Conservation (phyloP, 768 basidiomycete genomes). For the Agrocybe praecox region DNA sequence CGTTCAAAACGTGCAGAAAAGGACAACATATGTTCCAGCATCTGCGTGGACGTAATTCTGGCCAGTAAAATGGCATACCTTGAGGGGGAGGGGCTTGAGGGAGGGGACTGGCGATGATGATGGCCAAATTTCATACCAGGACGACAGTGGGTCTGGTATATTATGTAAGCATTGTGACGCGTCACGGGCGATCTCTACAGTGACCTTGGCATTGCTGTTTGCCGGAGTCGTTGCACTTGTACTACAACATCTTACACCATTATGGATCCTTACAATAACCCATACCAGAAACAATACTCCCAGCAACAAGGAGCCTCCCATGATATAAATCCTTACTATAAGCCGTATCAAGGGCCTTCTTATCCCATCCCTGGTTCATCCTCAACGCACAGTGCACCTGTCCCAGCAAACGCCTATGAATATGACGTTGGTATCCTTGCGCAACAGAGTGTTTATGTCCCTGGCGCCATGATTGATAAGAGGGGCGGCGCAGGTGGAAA, state of each 20-base stretch:
- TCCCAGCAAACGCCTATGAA: slow-evolving; percentile 89
- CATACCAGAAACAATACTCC: slow-evolving; percentile 52
- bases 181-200: neutral
- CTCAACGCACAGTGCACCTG: slow-evolving; percentile 72
- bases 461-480: slow-evolving; percentile 89
- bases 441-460: slow-evolving; percentile 91
- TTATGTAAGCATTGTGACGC: slow-evolving; percentile 29
- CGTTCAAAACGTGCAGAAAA: slow-evolving; percentile 4
- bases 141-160: neutral
- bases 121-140: slow-evolving; percentile 19
- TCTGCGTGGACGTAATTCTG: neutral
- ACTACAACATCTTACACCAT: neutral
- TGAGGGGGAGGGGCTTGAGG: slow-evolving; percentile 31
- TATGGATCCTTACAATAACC: slow-evolving; percentile 47
- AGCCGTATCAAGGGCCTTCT: slow-evolving; percentile 76
- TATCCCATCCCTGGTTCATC: slow-evolving; percentile 67
- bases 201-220: neutral
- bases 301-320: slow-evolving; percentile 54
- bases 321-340: slow-evolving; percentile 82
- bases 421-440: slow-evolving; percentile 91
- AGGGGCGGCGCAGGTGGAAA: slow-evolving; percentile 85
- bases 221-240: neutral
- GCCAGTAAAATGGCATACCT: slow-evolving; percentile 33
- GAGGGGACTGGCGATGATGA: slow-evolving; percentile 30
- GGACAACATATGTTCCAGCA: neutral